Conservation (phyloP, 441 rosid genomes). For the Corymbia citriodora region DNA sequence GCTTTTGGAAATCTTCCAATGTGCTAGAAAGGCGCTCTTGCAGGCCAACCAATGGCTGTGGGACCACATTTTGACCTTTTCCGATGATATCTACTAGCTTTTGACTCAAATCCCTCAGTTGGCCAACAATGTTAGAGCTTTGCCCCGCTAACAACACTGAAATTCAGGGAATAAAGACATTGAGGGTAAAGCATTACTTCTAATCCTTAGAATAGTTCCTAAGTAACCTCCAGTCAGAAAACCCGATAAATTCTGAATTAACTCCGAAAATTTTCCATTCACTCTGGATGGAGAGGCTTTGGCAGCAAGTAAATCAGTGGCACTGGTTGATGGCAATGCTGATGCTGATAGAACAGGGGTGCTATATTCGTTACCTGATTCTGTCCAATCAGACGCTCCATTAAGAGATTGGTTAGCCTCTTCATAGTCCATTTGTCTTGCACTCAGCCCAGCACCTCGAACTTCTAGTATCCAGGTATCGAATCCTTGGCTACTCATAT, state of each 20-base stretch:
- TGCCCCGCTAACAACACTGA: not conserved
- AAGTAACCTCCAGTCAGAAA: not conserved
- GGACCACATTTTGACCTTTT: not conserved
- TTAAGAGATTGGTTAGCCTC: not conserved
- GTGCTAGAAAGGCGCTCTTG: not conserved
- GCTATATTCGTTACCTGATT: not conserved
- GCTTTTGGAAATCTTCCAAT: not conserved
- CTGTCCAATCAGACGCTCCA: not conserved
- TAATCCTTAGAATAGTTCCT: not conserved
- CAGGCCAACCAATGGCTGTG: not conserved
- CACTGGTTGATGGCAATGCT: not conserved
- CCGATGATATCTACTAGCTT: not conserved
- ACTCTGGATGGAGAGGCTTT: not conserved
- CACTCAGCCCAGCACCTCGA: not conserved
- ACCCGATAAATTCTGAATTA: not conserved
- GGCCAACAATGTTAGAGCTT: not conserved
- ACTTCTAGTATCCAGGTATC: not conserved
- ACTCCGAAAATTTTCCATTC: not conserved
- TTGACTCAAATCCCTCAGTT: not conserved
- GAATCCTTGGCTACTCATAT: not conserved
- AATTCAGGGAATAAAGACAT: not conserved
- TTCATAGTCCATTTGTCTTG: not conserved
- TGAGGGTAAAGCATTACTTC: not conserved
- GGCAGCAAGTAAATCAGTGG: not conserved
- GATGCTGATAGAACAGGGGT: not conserved